Conservation (phyloP, 345 rosid genomes). For the Kandelia obovata region DNA sequence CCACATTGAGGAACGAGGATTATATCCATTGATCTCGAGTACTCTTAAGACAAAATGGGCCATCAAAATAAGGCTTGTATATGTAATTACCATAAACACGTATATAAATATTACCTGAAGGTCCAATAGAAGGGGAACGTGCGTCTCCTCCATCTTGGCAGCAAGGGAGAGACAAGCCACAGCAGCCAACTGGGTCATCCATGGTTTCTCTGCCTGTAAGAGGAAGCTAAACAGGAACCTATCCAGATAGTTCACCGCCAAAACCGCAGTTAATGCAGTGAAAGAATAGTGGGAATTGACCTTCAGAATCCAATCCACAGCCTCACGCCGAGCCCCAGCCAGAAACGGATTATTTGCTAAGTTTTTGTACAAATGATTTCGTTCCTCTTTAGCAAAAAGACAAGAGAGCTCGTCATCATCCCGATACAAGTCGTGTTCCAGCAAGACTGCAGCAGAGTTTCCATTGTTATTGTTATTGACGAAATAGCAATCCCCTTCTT, state of each 20-base stretch:
- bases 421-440: slow-evolving; percentile 62
- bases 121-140: slow-evolving; percentile 78
- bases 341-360: slow-evolving; percentile 31
- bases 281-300: slow-evolving; percentile 68
- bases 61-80: no score
- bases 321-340: slow-evolving; percentile 49
- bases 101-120: slow-evolving; percentile 53
- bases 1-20: slow-evolving; percentile 8
- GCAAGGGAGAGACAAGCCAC: slow-evolving; percentile 91
- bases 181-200: slow-evolving; percentile 87
- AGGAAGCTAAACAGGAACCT: slow-evolving; percentile 57
- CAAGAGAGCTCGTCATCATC: slow-evolving; percentile 62
- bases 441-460: slow-evolving; percentile 22
- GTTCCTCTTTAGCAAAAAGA: slow-evolving; percentile 44
- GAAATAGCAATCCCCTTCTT: neutral
- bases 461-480: neutral
- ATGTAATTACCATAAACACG: neutral
- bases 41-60: no score
- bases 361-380: slow-evolving; percentile 26
- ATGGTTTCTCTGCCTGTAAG: slow-evolving; percentile 62
- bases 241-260: slow-evolving; percentile 80
- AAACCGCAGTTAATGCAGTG: slow-evolving; percentile 61
- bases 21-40: no score
- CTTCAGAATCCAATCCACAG: slow-evolving; percentile 74
- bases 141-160: slow-evolving; percentile 91